A percentile compares a stretch with the other conserved stretches of the same genome.
phyloP scores from a whole-genome alignment of 805 yeast genomes.

The Candida boleticola region DNA sequence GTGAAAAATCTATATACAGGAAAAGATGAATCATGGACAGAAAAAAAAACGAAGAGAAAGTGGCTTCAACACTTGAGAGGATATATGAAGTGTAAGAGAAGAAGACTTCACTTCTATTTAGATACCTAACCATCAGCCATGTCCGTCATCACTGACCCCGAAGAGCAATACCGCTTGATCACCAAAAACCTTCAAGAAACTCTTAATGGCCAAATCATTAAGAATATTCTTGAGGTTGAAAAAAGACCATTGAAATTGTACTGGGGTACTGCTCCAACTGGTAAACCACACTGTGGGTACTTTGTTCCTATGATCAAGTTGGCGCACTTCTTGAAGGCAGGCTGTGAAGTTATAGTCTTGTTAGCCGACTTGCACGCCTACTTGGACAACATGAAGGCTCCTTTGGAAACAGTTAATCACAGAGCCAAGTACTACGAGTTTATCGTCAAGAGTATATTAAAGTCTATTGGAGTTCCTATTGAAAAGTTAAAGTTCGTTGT shows the following conservation, averaged over 20 bases:
- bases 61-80: no score
- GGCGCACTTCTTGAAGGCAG: conserved; percentile 93
- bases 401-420: conserved; percentile 83
- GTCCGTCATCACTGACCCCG: conserved; percentile 44
- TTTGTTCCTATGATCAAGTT: conserved; percentile 96
- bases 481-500: conserved; percentile 79
- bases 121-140: no score
- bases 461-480: conserved; percentile 85
- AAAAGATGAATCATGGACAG: no score
- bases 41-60: no score
- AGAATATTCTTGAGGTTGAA: conserved; percentile 75
- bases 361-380: conserved; percentile 96
- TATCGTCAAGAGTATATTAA: conserved; percentile 80
- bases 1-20: no score
- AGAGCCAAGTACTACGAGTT: conserved; percentile 89
- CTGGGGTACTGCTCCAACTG: conserved; percentile 99
- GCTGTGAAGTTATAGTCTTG: conserved; percentile 88
- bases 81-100: no score
- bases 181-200: conserved; percentile 90
- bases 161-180: conserved; percentile 69
- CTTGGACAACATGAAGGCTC: conserved; percentile 97
- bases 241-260: conserved; percentile 82
- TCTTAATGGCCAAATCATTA: conserved; percentile 82
- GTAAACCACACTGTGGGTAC: conserved; percentile 98
- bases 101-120: no score